Conservation (phyloP, 495 filamentous ascomycete species). For the Trichoderma erinaceum region DNA sequence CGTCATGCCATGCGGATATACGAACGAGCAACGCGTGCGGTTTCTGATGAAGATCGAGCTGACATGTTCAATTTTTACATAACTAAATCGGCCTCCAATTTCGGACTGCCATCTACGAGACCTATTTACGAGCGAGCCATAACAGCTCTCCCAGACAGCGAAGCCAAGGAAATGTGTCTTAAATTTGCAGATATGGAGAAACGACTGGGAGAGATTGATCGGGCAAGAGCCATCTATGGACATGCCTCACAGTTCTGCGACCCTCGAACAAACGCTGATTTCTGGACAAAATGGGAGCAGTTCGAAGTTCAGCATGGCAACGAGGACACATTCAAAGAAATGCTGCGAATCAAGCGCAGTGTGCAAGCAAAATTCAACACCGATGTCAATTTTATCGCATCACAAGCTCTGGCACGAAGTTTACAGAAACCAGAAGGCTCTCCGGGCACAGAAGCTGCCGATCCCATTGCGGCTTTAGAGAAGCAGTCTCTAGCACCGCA, state of each 20-base stretch:
- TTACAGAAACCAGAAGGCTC: constrained; percentile 46
- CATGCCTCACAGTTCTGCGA: constrained; percentile 98
- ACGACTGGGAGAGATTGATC: constrained; percentile 90
- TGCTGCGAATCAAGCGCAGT: constrained; percentile 94
- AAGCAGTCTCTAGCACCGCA: constrained; percentile 80
- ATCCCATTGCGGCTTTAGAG: constrained; percentile 90
- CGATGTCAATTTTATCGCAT: constrained; percentile 97
- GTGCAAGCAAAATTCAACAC: constrained; percentile 98
- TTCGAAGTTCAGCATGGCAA: constrained; percentile 98
- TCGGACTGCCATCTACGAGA: constrained; percentile 90
- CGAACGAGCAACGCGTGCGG: constrained; percentile 91
- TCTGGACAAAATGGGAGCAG: constrained; percentile 95
- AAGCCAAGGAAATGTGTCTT: constrained; percentile 96
- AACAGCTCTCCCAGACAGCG: constrained; percentile 81
- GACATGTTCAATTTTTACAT: constrained; percentile 99
- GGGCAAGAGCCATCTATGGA: constrained; percentile 89
- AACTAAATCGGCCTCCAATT: constrained; percentile 97
- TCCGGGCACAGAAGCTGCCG: constrained; percentile 44
- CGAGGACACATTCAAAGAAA: constrained; percentile 99
- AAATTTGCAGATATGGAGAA: constrained; percentile 99
- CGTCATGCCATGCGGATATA: constrained; percentile 98
- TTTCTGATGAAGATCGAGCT: constrained; percentile 87
- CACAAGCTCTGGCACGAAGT: constrained; percentile 81
- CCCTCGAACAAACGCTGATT: constrained; percentile 77
- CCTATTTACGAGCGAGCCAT: constrained; percentile 97